Conservation (phyloP, 306 rosid species). For the Gynostemma pentaphyllum region DNA sequence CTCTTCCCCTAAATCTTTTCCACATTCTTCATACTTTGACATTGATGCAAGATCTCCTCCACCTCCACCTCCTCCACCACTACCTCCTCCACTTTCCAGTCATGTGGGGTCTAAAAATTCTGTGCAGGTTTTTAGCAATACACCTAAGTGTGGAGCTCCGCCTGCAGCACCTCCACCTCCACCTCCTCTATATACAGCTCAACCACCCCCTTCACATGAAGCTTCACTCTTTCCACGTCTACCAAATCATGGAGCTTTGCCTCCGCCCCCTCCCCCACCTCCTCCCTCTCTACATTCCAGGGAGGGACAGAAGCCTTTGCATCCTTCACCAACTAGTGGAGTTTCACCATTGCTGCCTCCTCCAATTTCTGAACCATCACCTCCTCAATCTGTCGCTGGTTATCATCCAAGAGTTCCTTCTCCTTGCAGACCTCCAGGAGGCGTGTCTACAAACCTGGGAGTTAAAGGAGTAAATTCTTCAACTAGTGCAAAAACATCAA, state of each 20-base stretch:
- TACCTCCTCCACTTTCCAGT: slow-evolving; percentile 32
- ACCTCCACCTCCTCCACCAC: slow-evolving; percentile 33
- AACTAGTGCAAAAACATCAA: slow-evolving; percentile 30
- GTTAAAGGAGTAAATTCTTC: slow-evolving; percentile 41
- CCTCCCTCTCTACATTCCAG: slow-evolving; percentile 30
- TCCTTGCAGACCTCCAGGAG: slow-evolving; percentile 54
- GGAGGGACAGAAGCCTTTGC: slow-evolving; percentile 28
- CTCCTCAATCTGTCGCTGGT: slow-evolving; percentile 20
- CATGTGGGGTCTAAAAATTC: slow-evolving; percentile 13
- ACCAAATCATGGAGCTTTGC: slow-evolving; percentile 17
- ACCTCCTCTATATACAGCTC: slow-evolving; percentile 9
- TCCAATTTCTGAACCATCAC: slow-evolving; percentile 18
- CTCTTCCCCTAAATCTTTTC: background rate
- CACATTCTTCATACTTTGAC: background rate
- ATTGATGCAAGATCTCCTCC: slow-evolving; percentile 19
- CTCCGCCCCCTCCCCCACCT: slow-evolving; percentile 36
- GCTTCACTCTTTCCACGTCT: slow-evolving; percentile 19
- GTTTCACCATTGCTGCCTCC: slow-evolving; percentile 50
- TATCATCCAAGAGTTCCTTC: slow-evolving; percentile 39
- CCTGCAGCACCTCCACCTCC: slow-evolving; percentile 25
- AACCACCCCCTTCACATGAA: slow-evolving; percentile 16
- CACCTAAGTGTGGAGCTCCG: slow-evolving; percentile 8
- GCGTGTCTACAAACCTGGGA: slow-evolving; percentile 47
- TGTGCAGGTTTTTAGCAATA: background rate
- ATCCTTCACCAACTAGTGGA: slow-evolving; percentile 24